Evolutionary conservation across 345 rosid species (phyloP).

Genomic region (Eucalyptus erythrocorys): DNA sequence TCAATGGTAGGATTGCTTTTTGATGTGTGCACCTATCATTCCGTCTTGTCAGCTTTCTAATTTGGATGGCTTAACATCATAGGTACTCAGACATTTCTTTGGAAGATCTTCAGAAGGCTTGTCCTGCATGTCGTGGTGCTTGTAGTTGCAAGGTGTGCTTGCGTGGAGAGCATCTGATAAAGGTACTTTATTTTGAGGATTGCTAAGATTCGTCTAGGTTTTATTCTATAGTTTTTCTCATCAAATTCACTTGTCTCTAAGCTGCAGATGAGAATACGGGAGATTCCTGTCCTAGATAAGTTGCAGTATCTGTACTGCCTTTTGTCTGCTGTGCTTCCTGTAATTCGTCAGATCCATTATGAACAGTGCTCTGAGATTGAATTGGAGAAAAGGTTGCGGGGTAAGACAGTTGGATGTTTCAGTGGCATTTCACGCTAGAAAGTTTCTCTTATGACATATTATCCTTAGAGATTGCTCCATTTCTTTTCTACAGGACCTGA

Average conservation of each 20-base stretch:
- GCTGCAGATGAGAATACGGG: conserved; percentile 66
- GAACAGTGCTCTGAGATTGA: conserved; percentile 84
- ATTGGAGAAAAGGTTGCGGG: conserved; percentile 68
- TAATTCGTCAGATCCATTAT: conserved; percentile 74
- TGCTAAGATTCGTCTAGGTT: background rate
- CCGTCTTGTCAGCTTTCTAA: background rate
- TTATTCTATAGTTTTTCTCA: background rate
- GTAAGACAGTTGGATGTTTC: conserved; percentile 23
- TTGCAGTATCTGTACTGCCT: conserved; percentile 70
- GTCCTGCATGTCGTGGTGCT: conserved; percentile 93
- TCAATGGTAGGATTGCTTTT: conserved; percentile 39
- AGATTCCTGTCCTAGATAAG: conserved; percentile 74
- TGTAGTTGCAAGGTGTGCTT: conserved; percentile 87
- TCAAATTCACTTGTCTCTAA: background rate
- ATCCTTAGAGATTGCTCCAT: background rate
- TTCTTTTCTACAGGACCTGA: conserved; percentile 46
- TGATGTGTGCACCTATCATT: background rate
- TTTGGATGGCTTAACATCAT: background rate
- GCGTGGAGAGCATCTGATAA: conserved; percentile 71
- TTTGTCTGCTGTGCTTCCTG: conserved; percentile 81
- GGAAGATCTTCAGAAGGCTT: conserved; percentile 77
- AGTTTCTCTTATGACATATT: background rate
- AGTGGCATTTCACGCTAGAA: background rate
- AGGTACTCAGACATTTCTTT: conserved; percentile 58
- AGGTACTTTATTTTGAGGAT: conserved; percentile 30